Conservation (phyloP, 768 basidiomycete genomes). For the Rhodocollybia butyracea region DNA sequence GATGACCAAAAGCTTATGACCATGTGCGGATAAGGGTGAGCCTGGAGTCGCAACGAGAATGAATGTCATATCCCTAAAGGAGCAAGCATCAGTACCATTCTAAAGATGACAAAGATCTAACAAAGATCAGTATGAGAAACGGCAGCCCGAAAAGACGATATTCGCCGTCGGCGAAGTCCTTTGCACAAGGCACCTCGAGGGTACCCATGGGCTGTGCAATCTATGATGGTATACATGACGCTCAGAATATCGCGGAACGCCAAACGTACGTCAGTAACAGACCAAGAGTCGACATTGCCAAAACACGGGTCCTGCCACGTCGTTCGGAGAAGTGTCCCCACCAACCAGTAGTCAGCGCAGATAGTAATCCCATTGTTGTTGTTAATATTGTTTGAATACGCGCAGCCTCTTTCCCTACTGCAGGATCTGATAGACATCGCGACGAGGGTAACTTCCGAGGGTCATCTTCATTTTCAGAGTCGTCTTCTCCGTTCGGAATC, state of each 20-base stretch:
- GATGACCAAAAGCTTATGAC: slow-evolving; percentile 72
- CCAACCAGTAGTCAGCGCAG: slow-evolving; percentile 83
- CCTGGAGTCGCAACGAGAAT: slow-evolving; percentile 74
- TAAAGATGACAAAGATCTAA: neutral
- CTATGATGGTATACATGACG: neutral
- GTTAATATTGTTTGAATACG: slow-evolving; percentile 74
- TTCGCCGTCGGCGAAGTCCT: no score
- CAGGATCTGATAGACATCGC: slow-evolving; percentile 42
- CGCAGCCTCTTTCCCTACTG: slow-evolving; percentile 69
- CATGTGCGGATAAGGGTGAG: slow-evolving; percentile 58
- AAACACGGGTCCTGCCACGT: slow-evolving; percentile 73
- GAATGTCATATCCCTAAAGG: slow-evolving; percentile 73
- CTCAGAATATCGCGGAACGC: neutral
- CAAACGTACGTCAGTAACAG: slow-evolving; percentile 33
- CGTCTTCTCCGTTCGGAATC: slow-evolving; percentile 17
- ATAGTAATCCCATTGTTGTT: slow-evolving; percentile 73
- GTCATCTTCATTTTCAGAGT: slow-evolving; percentile 21
- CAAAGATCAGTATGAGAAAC: neutral
- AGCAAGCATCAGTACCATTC: slow-evolving; percentile 7
- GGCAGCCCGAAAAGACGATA: neutral
- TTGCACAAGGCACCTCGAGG: neutral
- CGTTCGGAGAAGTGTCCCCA: slow-evolving; percentile 86
- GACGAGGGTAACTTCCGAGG: slow-evolving; percentile 33
- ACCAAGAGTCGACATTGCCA: slow-evolving; percentile 70
- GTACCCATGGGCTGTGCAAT: neutral